A percentile compares a stretch with the other conserved stretches of the same genome.
Conservation (phyloP, 495 filamentous ascomycete genomes). For the Rhypophila decipiens region DNA sequence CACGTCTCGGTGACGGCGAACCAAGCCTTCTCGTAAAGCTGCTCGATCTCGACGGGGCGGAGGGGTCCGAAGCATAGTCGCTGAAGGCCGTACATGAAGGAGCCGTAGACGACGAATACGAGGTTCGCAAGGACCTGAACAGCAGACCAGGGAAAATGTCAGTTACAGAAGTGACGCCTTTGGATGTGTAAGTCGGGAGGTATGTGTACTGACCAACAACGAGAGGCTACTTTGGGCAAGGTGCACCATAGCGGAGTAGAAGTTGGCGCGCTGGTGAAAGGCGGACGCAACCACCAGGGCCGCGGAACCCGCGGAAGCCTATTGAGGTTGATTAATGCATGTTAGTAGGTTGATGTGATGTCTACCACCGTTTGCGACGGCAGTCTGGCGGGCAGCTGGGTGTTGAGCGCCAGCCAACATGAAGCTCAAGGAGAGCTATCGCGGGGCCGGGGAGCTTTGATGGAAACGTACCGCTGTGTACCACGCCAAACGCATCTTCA, state of each 20-base stretch:
- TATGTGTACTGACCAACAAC: slow-evolving; percentile 78
- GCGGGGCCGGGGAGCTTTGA: slow-evolving; percentile 12
- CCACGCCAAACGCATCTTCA: slow-evolving; percentile 49
- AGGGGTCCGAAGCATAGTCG: slow-evolving; percentile 85
- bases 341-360: slow-evolving; percentile 10
- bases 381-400: not conserved
- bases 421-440: slow-evolving; percentile 4
- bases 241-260: slow-evolving; percentile 95
- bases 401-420: not conserved
- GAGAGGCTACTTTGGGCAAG: slow-evolving; percentile 92
- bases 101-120: slow-evolving; percentile 66
- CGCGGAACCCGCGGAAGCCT: slow-evolving; percentile 23
- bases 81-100: slow-evolving; percentile 79
- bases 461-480: slow-evolving; percentile 49
- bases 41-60: slow-evolving; percentile 89
- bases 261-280: slow-evolving; percentile 90
- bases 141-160: slow-evolving; percentile 5
- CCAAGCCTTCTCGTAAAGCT: slow-evolving; percentile 95
- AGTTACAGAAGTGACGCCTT: not conserved
- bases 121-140: slow-evolving; percentile 81
- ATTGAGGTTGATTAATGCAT: not conserved
- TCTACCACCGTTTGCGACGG: not conserved
- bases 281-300: slow-evolving; percentile 60
- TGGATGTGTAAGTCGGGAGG: too few relatives aligned
- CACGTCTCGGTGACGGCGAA: slow-evolving; percentile 95